Evolutionary conservation across 1,284 basidiomycete species (phyloP).

Genomic region (Trametes pubescens): DNA sequence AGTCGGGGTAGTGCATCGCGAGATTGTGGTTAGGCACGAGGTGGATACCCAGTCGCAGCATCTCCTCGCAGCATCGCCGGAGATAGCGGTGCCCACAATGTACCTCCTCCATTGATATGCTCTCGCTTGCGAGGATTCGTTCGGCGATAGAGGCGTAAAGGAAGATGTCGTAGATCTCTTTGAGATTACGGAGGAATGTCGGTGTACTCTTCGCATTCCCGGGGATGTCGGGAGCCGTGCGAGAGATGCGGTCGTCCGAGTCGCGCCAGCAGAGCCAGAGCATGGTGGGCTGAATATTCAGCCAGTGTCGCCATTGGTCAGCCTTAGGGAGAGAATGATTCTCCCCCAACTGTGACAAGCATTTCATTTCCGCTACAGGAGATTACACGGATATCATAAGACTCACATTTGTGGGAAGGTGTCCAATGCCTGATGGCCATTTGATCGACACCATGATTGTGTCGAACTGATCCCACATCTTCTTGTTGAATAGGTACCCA

Average conservation of each 20-base stretch:
- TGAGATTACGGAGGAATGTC: slow-evolving; percentile 4
- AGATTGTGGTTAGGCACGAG: slow-evolving; percentile 45
- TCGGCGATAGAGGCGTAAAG: slow-evolving; percentile 18
- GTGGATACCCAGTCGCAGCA: slow-evolving; percentile 23
- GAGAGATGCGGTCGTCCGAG: slow-evolving; percentile 25
- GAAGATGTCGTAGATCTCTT: slow-evolving; percentile 12
- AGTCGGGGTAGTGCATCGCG: slow-evolving; percentile 40
- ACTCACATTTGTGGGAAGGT: slow-evolving; percentile 18
- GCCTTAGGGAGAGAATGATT: slow-evolving; percentile 37
- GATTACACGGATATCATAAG: neutral
- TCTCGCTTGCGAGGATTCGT: slow-evolving; percentile 24
- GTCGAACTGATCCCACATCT: slow-evolving; percentile 24
- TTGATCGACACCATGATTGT: slow-evolving; percentile 35
- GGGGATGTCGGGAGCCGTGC: neutral
- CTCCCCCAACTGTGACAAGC: slow-evolving; percentile 31
- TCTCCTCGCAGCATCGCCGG: slow-evolving; percentile 33
- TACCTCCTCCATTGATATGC: slow-evolving; percentile 41
- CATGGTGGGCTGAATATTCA: slow-evolving; percentile 40
- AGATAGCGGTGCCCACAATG: slow-evolving; percentile 37
- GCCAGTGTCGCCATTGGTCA: slow-evolving; percentile 43
- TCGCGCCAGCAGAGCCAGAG: slow-evolving; percentile 44
- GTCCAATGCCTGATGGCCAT: slow-evolving; percentile 45
- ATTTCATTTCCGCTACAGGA: slow-evolving; percentile 27
- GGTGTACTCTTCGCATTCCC: neutral
- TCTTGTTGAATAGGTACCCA: slow-evolving; percentile 7